These are phyloP conservation scores for Chlorella vulgaris DNA, from an alignment of 139 green algal species.

Conservation along the genomic window DNA sequence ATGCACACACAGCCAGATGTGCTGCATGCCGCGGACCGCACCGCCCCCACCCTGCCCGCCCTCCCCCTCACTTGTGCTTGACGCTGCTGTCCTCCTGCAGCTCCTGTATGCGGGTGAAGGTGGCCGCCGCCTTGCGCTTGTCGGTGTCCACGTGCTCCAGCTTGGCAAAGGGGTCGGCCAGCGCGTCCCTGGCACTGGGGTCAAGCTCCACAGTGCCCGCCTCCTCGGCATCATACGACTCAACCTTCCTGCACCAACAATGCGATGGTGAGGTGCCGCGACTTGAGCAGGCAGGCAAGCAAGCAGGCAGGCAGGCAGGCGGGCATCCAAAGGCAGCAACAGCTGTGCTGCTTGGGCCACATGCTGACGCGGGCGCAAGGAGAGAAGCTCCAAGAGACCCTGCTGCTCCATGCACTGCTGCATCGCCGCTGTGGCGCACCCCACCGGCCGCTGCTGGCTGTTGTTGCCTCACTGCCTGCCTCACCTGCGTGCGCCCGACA, in stretches of 20 bases:
- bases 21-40: not conserved
- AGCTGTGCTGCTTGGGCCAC: not conserved
- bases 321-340: not conserved
- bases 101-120: constrained; percentile 37
- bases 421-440: too few species aligned
- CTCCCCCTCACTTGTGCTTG: constrained; percentile 31
- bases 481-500: constrained; percentile 65
- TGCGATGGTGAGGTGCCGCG: not conserved
- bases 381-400: not conserved
- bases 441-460: too few species aligned
- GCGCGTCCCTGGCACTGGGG: constrained; percentile 17
- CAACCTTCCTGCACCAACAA: constrained; percentile 49
- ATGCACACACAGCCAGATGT: not conserved
- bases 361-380: not conserved
- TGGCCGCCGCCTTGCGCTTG: constrained; percentile 32
- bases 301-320: too few species aligned
- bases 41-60: not conserved
- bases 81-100: constrained; percentile 48
- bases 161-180: constrained; percentile 58
- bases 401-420: too few species aligned
- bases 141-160: constrained; percentile 57
- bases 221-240: constrained; percentile 65
- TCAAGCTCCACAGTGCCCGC: constrained; percentile 67
- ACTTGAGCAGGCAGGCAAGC: not conserved
- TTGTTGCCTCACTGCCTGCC: not conserved